Conservation (phyloP, 2,329 filamentous ascomycete species). For the Apiospora arundinis region DNA sequence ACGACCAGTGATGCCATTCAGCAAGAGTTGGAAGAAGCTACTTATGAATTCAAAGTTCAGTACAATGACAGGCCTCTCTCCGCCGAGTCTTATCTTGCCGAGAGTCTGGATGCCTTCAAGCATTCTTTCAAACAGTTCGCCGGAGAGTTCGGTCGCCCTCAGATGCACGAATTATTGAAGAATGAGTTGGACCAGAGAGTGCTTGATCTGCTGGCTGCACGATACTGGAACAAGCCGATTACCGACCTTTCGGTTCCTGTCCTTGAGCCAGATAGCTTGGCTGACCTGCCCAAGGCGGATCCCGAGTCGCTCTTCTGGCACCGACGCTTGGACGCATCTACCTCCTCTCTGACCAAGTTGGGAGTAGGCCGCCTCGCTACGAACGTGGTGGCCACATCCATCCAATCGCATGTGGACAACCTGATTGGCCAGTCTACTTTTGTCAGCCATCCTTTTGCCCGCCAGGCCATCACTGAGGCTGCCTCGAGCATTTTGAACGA, state of each 20-base stretch:
- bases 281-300: constrained; percentile 83
- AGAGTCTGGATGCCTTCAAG: constrained; percentile 95
- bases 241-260: constrained; percentile 75
- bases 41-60: constrained; percentile 99
- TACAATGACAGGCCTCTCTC: constrained; percentile 96
- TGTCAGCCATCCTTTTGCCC: constrained; percentile 86
- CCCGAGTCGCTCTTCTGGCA: constrained; percentile 90
- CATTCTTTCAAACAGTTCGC: constrained; percentile 96
- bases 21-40: constrained; percentile 94
- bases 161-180: constrained; percentile 90
- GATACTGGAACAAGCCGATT: constrained; percentile 97
- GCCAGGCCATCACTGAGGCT: constrained; percentile 90
- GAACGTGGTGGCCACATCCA: constrained; percentile 85
- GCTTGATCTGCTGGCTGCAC: constrained; percentile 86
- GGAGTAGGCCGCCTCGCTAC: constrained; percentile 93
- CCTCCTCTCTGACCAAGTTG: constrained; percentile 88
- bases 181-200: constrained; percentile 93
- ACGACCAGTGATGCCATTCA: constrained; percentile 90
- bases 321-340: constrained; percentile 90
- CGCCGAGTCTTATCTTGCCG: constrained; percentile 94
- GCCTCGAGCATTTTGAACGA: constrained; percentile 91
- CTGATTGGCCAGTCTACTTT: constrained; percentile 85
- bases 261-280: constrained; percentile 74
- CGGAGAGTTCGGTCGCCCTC: constrained; percentile 84
- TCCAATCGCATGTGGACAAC: constrained; percentile 82